Base-by-base conservation (phyloP, 352 stramenopile species). In the Phytopythium mirpurense region DNA sequence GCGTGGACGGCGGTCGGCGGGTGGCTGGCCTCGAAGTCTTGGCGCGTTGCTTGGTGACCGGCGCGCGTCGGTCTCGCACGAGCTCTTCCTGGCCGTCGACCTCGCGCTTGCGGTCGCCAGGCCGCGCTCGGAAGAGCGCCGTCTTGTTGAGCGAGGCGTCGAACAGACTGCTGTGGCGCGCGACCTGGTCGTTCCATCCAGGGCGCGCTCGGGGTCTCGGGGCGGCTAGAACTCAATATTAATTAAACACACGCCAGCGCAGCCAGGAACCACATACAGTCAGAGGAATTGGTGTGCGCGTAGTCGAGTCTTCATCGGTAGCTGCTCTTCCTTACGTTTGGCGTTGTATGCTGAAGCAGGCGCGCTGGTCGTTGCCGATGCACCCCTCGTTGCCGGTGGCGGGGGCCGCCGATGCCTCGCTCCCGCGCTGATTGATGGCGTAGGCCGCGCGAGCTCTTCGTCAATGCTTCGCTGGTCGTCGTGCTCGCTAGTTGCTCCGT, bases 101-200 rank as follows among this genome's bases (percentile, higher is more conserved):
- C 34, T 82, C 64, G 21, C 60, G 63, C 34, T 34, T 65, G 10
- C 68, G 72, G n/a, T 83, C 70, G 0, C 72, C 65, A 0, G 70
- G 53, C n/a, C 58, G 55, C 6, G 76, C 54, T 44, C 78, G 68
- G 41, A 88, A 90, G 12, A 90, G 53, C 12, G 62, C 40, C 32
- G 68, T 62, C 48, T 78, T 86, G 46, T 75, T 83, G 15, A 90
- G 62, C 1, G 70, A 70, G 27, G 46, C 34, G 31, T 89, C 78
- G 16, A 88, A 88, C 19, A 86, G 32, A 12, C 53, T 60, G 14
- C 55, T 26, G 3, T 42, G 35, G 29, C 64, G 56, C 46, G 36
- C 50, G 16, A 79, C 69, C 21, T 84, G 57, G 6, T 49, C 51
- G 26, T 89, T 66, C 78, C 78, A 89, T 5, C 42, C 71, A 14